Evolutionary conservation across 2,329 filamentous ascomycete species (phyloP).

Genomic region (Epichloe coenophiala): DNA sequence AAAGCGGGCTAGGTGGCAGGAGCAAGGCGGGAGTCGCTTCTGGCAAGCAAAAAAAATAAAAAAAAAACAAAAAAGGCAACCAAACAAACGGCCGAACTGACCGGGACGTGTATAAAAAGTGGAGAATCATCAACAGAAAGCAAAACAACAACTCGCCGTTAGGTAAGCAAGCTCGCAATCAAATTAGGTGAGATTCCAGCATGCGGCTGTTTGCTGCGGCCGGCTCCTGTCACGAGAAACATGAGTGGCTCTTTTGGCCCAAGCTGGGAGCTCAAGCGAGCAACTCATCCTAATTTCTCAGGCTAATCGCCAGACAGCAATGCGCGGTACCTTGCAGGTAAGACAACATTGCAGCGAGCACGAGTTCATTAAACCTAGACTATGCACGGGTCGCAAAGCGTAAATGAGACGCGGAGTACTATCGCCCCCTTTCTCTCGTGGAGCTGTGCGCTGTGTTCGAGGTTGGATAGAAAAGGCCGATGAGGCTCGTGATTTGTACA

Average conservation of each 20-base stretch:
- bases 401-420: not conserved
- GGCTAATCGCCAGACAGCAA: not conserved
- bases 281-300: not conserved
- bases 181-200: slow-evolving; percentile 14
- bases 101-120: not conserved
- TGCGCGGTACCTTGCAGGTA: slow-evolving; percentile 1
- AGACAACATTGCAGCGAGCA: not conserved
- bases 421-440: not conserved
- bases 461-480: not conserved
- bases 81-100: not conserved
- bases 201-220: not conserved
- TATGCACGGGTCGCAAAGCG: not conserved
- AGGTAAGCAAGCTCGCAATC: slow-evolving; percentile 13
- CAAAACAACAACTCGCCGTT: slow-evolving; percentile 9
- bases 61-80: slow-evolving; percentile 1
- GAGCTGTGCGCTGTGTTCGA: not conserved
- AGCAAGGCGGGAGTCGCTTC: not conserved
- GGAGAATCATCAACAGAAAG: not conserved
- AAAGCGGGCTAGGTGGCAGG: slow-evolving; percentile 7
- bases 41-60: not conserved
- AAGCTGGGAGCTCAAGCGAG: not conserved
- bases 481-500: no score
- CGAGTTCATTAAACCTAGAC: not conserved
- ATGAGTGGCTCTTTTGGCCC: slow-evolving; percentile 1
- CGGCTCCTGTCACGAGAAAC: slow-evolving; percentile 1